These are phyloP conservation scores for Cryptosporidium sp. DNA, from an alignment of 169 alveolate species.

Conservation along the genomic window DNA sequence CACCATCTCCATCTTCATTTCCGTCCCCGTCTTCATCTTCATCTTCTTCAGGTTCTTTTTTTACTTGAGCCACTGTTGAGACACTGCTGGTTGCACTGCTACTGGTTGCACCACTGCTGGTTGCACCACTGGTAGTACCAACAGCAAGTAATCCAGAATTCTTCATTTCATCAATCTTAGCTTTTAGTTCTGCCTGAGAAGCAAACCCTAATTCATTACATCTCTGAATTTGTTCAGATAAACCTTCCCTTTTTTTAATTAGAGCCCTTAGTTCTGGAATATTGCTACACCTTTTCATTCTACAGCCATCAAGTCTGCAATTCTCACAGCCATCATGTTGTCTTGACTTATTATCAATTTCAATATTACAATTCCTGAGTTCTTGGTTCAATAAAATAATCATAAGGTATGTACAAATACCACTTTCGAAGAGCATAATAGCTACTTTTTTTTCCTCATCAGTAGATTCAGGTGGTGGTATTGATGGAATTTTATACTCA, in stretches of 20 bases:
- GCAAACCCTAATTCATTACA: slow-evolving; percentile 3
- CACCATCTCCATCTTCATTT: not conserved
- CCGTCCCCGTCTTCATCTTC: no score
- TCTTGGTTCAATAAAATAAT: not conserved
- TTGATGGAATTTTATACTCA: not conserved
- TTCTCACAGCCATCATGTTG: slow-evolving; percentile 26
- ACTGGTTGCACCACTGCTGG: no score
- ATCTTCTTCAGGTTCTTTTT: not conserved
- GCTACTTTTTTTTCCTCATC: slow-evolving; percentile 16
- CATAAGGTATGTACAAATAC: slow-evolving; percentile 48
- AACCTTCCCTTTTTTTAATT: not conserved
- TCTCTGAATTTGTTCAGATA: not conserved
- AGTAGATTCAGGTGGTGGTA: not conserved
- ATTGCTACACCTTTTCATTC: slow-evolving; percentile 4
- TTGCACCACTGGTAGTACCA: no score
- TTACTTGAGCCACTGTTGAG: not conserved
- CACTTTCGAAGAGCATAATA: not conserved
- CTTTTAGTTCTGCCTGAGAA: not conserved
- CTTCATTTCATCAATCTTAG: slow-evolving; percentile 8
- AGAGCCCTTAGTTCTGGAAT: not conserved
- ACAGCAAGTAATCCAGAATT: not conserved
- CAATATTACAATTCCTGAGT: not conserved
- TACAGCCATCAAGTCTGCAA: slow-evolving; percentile 43
- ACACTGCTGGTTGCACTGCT: not conserved
- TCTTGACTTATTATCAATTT: not conserved